Percentiles rank a stretch among this genome's conserved stretches.
These are phyloP conservation scores for Podaxis sp. DNA, from an alignment of 768 basidiomycete species.

Conservation along the genomic window DNA sequence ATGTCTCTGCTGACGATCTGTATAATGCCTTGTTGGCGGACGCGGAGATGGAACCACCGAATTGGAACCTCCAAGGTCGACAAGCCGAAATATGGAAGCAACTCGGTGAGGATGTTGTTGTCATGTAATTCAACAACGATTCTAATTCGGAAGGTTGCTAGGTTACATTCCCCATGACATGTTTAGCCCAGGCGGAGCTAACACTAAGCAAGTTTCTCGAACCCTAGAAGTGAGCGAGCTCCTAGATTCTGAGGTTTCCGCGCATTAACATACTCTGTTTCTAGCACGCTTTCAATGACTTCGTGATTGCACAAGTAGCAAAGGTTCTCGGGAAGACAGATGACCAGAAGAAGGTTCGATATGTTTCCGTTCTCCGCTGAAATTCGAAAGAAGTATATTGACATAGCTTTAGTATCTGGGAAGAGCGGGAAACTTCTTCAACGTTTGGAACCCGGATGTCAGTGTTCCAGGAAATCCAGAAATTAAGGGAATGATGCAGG, in stretches of 20 bases:
- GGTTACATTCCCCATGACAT: conserved; percentile 42
- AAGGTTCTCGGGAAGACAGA: conserved; percentile 48
- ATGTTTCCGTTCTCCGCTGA: neutral
- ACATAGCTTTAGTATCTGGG: conserved; percentile 41
- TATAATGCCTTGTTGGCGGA: conserved; percentile 60
- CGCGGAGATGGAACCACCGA: conserved; percentile 54
- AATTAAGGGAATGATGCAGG: conserved; percentile 64
- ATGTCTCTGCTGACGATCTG: conserved; percentile 47
- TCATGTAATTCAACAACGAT: neutral
- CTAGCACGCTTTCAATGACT: conserved; percentile 65
- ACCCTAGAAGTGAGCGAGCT: conserved; percentile 49
- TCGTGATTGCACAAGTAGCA: conserved; percentile 63
- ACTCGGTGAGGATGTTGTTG: conserved; percentile 32
- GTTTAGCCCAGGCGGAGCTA: conserved; percentile 49
- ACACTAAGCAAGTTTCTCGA: conserved; percentile 62
- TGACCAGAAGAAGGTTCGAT: conserved; percentile 50
- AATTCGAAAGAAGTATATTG: neutral
- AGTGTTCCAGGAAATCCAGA: conserved; percentile 48
- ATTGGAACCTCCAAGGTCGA: conserved; percentile 65
- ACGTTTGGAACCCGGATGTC: conserved; percentile 59
- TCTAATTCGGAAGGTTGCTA: conserved; percentile 15
- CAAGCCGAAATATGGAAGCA: conserved; percentile 58
- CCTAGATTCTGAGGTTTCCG: neutral
- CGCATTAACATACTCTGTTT: neutral
- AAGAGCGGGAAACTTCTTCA: conserved; percentile 55